A percentile compares a stretch with the other conserved stretches of the same genome.
phyloP scores from a whole-genome alignment of 2,329 filamentous ascomycete genomes.

The Zymoseptoria brevis region DNA sequence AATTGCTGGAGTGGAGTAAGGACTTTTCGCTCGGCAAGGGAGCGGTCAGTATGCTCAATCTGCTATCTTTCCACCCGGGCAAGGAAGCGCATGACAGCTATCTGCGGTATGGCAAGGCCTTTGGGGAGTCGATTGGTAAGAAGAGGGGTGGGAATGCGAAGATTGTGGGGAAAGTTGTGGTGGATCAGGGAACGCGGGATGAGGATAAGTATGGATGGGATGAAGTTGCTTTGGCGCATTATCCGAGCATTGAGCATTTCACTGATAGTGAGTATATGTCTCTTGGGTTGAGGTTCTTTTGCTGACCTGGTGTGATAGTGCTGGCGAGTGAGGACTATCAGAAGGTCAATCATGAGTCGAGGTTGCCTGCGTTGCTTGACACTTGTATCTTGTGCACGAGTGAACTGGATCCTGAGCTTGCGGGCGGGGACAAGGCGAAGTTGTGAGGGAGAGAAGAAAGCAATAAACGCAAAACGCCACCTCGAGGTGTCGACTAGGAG shows the following conservation, averaged over 20 bases:
- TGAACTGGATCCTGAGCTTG: slow-evolving; percentile 25
- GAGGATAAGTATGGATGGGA: slow-evolving; percentile 43
- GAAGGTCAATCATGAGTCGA: slow-evolving; percentile 46
- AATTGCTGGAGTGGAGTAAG: slow-evolving; percentile 46
- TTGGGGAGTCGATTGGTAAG: slow-evolving; percentile 42
- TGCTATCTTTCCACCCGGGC: slow-evolving; percentile 49
- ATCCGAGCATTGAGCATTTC: slow-evolving; percentile 54
- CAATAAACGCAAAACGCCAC: no score
- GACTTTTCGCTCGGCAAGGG: slow-evolving; percentile 28
- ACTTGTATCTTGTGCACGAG: slow-evolving; percentile 32
- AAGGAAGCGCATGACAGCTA: slow-evolving; percentile 45
- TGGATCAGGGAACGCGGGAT: slow-evolving; percentile 22
- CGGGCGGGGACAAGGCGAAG: slow-evolving; percentile 14
- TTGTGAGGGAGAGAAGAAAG: slow-evolving; percentile 2
- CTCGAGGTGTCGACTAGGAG: no score
- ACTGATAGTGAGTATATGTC: slow-evolving; percentile 52
- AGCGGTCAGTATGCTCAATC: slow-evolving; percentile 56
- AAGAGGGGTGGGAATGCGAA: slow-evolving; percentile 51
- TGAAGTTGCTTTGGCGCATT: slow-evolving; percentile 58
- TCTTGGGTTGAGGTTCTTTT: slow-evolving; percentile 33
- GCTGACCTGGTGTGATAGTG: slow-evolving; percentile 28
- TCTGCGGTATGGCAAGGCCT: slow-evolving; percentile 50
- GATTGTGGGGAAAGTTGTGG: slow-evolving; percentile 51
- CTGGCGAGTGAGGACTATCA: slow-evolving; percentile 51
- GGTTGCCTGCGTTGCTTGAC: slow-evolving; percentile 37